Evolutionary conservation across 352 stramenopile species (phyloP).

Genomic region (Nothophytophthora sp.): DNA sequence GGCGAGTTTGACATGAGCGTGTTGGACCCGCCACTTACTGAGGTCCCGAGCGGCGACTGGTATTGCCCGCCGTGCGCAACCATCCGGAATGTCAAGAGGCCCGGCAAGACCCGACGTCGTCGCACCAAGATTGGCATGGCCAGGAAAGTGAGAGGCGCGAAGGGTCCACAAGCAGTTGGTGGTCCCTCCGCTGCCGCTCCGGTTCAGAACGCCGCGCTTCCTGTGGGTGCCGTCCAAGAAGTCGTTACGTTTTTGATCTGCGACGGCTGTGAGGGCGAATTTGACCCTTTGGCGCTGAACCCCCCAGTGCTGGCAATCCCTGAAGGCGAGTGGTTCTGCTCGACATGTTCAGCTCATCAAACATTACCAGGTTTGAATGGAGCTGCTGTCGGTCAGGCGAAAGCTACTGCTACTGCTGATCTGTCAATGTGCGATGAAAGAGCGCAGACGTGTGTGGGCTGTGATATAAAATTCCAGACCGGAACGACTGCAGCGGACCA

Average conservation of each 20-base stretch:
- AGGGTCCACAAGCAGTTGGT: not conserved
- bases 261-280: slow-evolving; percentile 71
- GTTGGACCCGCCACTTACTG: slow-evolving; percentile 46
- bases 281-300: slow-evolving; percentile 46
- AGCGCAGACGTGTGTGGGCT: slow-evolving; percentile 30
- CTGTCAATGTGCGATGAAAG: not conserved
- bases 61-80: slow-evolving; percentile 30
- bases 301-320: slow-evolving; percentile 48
- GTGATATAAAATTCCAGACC: slow-evolving; percentile 28
- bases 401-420: not conserved
- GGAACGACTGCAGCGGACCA: slow-evolving; percentile 11
- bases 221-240: slow-evolving; percentile 1
- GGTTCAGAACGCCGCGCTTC: not conserved
- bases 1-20: slow-evolving; percentile 59
- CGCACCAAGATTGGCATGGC: slow-evolving; percentile 6
- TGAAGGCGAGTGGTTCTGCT: slow-evolving; percentile 55
- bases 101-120: not conserved
- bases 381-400: no score
- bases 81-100: not conserved
- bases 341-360: no score
- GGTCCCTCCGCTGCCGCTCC: not conserved
- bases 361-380: no score
- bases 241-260: slow-evolving; percentile 57
- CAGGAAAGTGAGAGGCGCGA: slow-evolving; percentile 2
- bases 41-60: slow-evolving; percentile 53